phyloP scores from a whole-genome alignment of 1,284 basidiomycete species.

The Leccinum pallidistipes region DNA sequence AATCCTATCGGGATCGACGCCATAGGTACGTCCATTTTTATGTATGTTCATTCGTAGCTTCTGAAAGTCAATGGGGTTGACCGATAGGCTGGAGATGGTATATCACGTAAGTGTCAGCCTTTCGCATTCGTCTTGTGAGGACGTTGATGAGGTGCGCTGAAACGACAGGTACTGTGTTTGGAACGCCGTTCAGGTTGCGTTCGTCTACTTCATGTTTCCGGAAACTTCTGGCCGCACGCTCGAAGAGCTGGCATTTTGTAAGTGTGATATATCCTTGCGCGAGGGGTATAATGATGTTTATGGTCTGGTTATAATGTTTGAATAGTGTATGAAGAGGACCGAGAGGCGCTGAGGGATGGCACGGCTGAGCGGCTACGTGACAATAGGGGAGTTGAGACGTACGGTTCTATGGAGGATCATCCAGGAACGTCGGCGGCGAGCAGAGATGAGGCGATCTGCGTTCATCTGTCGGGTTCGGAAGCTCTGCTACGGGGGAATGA shows the following conservation, averaged over 20 bases:
- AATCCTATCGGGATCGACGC: not conserved
- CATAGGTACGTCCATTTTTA: not conserved
- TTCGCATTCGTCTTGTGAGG: not conserved
- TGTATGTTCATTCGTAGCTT: not conserved
- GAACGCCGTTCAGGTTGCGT: not conserved
- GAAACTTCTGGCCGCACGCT: not conserved
- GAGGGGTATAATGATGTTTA: not conserved
- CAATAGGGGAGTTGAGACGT: not conserved
- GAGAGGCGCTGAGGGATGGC: not conserved
- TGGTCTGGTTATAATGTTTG: not conserved
- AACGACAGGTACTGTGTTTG: not conserved
- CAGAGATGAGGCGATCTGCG: not conserved
- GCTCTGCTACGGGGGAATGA: not conserved
- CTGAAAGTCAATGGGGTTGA: not conserved
- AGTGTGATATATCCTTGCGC: not conserved
- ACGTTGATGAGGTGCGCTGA: not conserved
- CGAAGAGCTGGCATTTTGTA: not conserved
- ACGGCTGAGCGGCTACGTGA: not conserved
- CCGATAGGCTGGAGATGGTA: not conserved
- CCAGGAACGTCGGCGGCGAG: not conserved
- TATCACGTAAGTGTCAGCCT: not conserved
- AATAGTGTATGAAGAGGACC: not conserved
- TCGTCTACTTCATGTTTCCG: not conserved
- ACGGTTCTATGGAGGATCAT: not conserved
- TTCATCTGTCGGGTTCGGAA: not conserved